Conservation (phyloP, 2,329 filamentous ascomycete species). For the Ophiostoma quercus region DNA sequence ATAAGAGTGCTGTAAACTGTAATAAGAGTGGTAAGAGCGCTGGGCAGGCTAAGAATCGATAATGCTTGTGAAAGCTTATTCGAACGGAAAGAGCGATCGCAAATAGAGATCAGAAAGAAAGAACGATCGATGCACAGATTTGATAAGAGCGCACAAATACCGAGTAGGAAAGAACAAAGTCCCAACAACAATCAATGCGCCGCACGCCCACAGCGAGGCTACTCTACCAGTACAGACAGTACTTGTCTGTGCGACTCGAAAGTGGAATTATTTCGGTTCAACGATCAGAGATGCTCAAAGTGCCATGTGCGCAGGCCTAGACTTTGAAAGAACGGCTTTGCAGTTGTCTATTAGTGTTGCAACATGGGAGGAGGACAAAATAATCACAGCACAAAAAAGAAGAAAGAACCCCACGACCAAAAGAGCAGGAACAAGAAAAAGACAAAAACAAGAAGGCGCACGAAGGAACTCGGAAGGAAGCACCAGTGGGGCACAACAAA, state of each 20-base stretch:
- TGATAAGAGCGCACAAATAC: not conserved
- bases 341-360: too few species aligned
- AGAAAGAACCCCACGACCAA: not conserved
- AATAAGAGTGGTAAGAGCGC: too few species aligned
- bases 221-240: too few species aligned
- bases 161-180: too few species aligned
- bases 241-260: too few species aligned
- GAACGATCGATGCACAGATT: not conserved
- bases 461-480: conserved; percentile 1
- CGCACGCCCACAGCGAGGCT: too few species aligned
- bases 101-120: not conserved
- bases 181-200: too few species aligned
- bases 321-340: too few species aligned
- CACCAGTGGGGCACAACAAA: not conserved
- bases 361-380: too few species aligned
- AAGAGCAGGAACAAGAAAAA: not conserved
- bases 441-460: not conserved
- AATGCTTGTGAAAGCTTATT: conserved; percentile 2
- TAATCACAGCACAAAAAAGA: not conserved
- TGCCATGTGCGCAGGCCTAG: too few species aligned
- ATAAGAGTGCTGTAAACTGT: not conserved
- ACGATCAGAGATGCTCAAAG: too few species aligned
- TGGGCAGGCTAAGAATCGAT: not conserved
- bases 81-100: not conserved
- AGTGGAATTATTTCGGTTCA: too few species aligned